Conservation (phyloP, 1,284 basidiomycete genomes). For the Phaffia rhodozyma region DNA sequence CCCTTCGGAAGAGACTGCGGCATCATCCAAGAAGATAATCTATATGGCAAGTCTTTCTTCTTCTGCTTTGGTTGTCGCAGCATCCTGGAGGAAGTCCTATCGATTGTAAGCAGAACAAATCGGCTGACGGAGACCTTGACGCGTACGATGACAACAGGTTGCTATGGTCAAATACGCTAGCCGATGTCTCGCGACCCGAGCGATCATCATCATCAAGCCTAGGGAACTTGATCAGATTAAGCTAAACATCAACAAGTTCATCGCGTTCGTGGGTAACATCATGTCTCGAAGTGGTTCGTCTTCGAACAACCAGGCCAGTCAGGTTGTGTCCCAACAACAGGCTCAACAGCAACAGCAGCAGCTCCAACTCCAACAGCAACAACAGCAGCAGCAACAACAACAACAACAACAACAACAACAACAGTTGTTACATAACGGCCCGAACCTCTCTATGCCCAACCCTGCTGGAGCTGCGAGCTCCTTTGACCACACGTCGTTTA, state of each 20-base stretch:
- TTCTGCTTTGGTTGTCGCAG: not conserved
- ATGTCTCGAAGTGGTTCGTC: not conserved
- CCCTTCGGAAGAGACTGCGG: not conserved
- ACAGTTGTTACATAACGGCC: not conserved
- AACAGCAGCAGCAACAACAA: not conserved
- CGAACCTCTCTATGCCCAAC: not conserved
- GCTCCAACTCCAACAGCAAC: not conserved
- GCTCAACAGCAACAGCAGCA: conserved; percentile 1
- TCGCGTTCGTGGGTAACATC: conserved; percentile 6
- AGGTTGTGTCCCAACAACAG: not conserved
- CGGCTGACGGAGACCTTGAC: too few species aligned
- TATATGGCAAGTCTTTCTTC: conserved; percentile 4
- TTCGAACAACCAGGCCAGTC: not conserved
- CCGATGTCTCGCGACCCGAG: not conserved
- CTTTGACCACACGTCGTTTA: conserved; percentile 5
- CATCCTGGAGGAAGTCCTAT: not conserved
- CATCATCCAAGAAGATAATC: not conserved
- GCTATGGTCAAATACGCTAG: conserved; percentile 8
- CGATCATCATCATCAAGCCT: not conserved
- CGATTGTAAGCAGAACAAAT: too few species aligned
- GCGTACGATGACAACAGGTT: not conserved
- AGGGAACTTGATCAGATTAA: conserved; percentile 1
- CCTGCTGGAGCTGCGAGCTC: too few species aligned
- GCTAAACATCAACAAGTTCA: conserved; percentile 3
- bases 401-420: not conserved